Base-by-base conservation (phyloP, 2,329 filamentous ascomycete genomes). In the Claviceps purpurea region DNA sequence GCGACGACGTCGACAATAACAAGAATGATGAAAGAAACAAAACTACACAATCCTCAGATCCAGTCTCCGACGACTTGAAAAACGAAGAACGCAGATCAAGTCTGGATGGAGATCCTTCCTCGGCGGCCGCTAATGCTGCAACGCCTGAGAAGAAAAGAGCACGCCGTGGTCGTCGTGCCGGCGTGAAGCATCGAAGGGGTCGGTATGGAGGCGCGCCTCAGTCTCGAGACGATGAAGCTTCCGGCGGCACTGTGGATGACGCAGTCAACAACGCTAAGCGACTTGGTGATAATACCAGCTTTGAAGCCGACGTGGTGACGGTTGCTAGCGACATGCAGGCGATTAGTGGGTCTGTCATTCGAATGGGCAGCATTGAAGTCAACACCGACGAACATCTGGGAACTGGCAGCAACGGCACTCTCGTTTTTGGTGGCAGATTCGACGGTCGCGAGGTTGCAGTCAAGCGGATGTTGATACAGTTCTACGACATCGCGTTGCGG, bases 381-480 rank as follows among this genome's bases (percentile, higher is more conserved):
- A 76, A 84, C 56, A 76, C 77, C 45, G 76, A 82, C 46, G 72
- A 77, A 59, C 77, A 83, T 56, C 72, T 85, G 34, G 82, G 82
- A 22, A 84, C 88, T 54, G 93, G 93, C 51, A 97, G 91, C 66
- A 95, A 96, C 63, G 93, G 93, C n/a, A 98, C 93, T 0, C 82
- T 94, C 50, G 93, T 98, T 0, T 97, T 93, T 66, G 85, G 88
- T 48, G 93, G 93, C n/a, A 87, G 84, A 51, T 97, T 95, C 65
- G 93, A 95, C 65, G 89, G 89, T 24, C 84, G 90, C 49, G 85
- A 90, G 45, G 91, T 98, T 26, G 93, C 93, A 1, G 89, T 98
- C 47, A 98, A 98, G 73, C 82, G 93, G 38, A 95, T 98, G 89
- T 75, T 97, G 55, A 88, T 91, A 38, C 88, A 95, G 59, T 96